Evolutionary conservation across 768 basidiomycete genomes (phyloP).

Genomic region (Postia placenta): DNA sequence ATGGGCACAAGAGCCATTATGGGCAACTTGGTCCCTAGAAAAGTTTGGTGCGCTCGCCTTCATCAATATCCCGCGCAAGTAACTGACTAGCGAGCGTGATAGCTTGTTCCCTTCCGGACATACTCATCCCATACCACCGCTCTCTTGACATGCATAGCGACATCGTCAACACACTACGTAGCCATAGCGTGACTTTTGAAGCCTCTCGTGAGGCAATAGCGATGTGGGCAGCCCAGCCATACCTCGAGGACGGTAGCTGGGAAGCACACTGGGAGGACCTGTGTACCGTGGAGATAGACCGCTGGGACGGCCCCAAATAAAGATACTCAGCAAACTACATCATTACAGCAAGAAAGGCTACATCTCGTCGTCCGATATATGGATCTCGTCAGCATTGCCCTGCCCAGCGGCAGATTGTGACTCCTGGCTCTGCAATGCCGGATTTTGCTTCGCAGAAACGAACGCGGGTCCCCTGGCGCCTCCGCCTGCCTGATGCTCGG

Average conservation of each 20-base stretch:
- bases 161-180: conserved; percentile 51
- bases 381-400: conserved; percentile 77
- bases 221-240: conserved; percentile 65
- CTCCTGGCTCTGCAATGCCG: conserved; percentile 29
- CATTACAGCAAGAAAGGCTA: conserved; percentile 12
- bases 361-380: conserved; percentile 78
- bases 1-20: conserved; percentile 72
- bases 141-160: conserved; percentile 52
- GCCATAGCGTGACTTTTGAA: conserved; percentile 66
- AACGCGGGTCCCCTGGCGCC: conserved; percentile 59
- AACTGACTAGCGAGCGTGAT: neutral
- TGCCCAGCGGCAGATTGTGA: conserved; percentile 26
- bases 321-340: conserved; percentile 13
- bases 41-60: conserved; percentile 53
- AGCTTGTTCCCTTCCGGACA: conserved; percentile 51
- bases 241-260: conserved; percentile 66
- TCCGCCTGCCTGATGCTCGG: conserved; percentile 57
- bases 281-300: conserved; percentile 69
- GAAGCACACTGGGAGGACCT: conserved; percentile 71
- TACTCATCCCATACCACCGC: conserved; percentile 62
- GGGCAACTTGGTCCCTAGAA: conserved; percentile 79
- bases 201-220: conserved; percentile 54
- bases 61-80: neutral
- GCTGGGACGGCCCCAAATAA: conserved; percentile 40
- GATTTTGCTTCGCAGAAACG: conserved; percentile 62